Percentiles rank a stretch among this genome's conserved stretches.
phyloP scores from a whole-genome alignment of 2,329 filamentous ascomycete species.

The Aspergillus eucalypticola region DNA sequence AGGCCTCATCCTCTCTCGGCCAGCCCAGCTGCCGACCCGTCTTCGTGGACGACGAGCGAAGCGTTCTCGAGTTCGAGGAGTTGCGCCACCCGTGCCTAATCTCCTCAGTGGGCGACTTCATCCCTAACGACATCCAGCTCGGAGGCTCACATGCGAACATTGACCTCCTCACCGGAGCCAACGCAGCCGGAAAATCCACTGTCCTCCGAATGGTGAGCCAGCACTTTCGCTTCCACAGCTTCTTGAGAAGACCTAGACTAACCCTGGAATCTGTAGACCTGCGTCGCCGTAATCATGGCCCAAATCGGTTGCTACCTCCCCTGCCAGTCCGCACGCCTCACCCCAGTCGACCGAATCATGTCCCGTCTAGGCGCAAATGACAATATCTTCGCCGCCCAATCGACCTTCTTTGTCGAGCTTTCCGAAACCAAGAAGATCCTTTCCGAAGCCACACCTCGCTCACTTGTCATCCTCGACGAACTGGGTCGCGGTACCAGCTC shows the following conservation, averaged over 20 bases:
- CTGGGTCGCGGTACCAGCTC: slow-evolving; percentile 91
- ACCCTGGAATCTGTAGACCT: slow-evolving; percentile 61
- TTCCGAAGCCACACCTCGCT: slow-evolving; percentile 87
- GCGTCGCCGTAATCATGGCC: slow-evolving; percentile 94
- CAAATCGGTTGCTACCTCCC: slow-evolving; percentile 94
- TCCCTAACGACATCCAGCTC: slow-evolving; percentile 88
- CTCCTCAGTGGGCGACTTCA: slow-evolving; percentile 86
- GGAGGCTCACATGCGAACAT: slow-evolving; percentile 82
- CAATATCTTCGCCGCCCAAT: slow-evolving; percentile 97
- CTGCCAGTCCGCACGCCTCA: slow-evolving; percentile 76
- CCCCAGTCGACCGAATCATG: slow-evolving; percentile 96
- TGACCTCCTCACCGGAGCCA: slow-evolving; percentile 89
- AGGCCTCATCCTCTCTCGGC: slow-evolving; percentile 79
- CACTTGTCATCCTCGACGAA: slow-evolving; percentile 94
- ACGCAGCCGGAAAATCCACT: slow-evolving; percentile 96
- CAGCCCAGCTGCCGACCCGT: slow-evolving; percentile 82
- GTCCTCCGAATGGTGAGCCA: slow-evolving; percentile 81
- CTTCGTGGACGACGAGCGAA: slow-evolving; percentile 84
- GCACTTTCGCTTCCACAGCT: background rate
- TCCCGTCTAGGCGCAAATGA: slow-evolving; percentile 95
- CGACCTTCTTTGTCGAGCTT: slow-evolving; percentile 96
- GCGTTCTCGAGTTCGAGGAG: slow-evolving; percentile 86
- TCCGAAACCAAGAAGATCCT: slow-evolving; percentile 98
- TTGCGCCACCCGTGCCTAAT: slow-evolving; percentile 94
- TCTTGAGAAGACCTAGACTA: slow-evolving; percentile 12